Evolutionary conservation across 371 early-diverging fungal species (phyloP).

Genomic region (Circinella umbellata): DNA sequence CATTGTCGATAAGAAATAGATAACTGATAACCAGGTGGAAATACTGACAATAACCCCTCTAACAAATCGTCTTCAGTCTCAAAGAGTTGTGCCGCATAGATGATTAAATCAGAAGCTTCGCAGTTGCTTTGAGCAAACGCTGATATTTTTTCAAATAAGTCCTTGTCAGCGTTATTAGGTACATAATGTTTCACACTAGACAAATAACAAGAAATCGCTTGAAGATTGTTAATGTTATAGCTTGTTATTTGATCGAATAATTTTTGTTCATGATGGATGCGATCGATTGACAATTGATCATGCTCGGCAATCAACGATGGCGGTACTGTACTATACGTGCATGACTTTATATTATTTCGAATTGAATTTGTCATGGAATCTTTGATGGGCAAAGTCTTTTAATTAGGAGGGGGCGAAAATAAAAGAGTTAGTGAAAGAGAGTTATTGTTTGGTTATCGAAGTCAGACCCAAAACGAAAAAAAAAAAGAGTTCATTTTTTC

Average conservation of each 20-base stretch:
- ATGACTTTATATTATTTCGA: neutral
- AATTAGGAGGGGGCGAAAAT: no score
- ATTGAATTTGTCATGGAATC: neutral
- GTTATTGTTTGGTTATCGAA: no score
- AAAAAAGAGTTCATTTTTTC: no score
- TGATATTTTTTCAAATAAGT: neutral
- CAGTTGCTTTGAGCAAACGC: neutral
- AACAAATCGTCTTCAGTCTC: neutral
- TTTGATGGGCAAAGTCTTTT: neutral
- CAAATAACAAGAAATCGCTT: constrained; percentile 3
- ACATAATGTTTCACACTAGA: neutral
- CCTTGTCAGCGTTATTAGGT: neutral
- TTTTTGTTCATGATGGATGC: neutral
- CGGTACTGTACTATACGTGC: neutral
- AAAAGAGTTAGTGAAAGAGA: no score
- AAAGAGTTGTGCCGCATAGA: constrained; percentile 1
- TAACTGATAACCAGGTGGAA: neutral
- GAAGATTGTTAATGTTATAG: neutral
- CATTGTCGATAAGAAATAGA: neutral
- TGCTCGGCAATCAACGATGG: neutral
- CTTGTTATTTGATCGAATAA: neutral
- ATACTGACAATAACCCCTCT: neutral
- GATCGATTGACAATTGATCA: neutral
- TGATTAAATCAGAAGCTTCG: neutral
- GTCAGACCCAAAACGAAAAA: no score